A percentile compares a stretch with the other conserved stretches of the same genome.
These are phyloP conservation scores for Geotrichum australiense DNA, from an alignment of 1,139 yeast genomes.

Conservation along the genomic window DNA sequence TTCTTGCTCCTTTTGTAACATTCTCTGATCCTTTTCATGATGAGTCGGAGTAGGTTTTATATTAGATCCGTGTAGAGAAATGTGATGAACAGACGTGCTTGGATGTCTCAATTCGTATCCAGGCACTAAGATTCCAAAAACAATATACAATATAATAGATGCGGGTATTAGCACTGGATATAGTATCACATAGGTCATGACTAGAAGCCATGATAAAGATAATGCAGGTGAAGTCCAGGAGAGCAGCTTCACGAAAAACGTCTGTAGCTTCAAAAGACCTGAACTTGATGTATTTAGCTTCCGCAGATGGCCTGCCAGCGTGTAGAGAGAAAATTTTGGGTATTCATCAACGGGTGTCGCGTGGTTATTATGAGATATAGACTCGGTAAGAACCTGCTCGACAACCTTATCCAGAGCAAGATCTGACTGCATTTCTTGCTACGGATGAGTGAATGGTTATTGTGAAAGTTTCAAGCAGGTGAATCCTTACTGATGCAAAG, in stretches of 20 bases:
- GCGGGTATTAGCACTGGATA: constrained; percentile 65
- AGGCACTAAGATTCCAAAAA: constrained; percentile 60
- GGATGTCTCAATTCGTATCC: constrained; percentile 67
- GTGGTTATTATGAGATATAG: not conserved
- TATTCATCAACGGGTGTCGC: constrained; percentile 1
- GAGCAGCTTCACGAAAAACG: constrained; percentile 4
- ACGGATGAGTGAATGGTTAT: not conserved
- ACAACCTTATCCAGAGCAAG: not conserved
- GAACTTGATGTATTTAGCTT: constrained; percentile 14
- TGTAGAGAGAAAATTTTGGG: constrained; percentile 15
- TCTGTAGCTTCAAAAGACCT: not conserved
- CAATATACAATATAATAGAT: constrained; percentile 52
- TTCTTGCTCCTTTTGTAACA: constrained; percentile 16
- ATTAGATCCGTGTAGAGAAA: constrained; percentile 19
- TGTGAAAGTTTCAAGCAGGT: not conserved
- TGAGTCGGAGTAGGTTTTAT: constrained; percentile 11
- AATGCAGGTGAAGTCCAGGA: constrained; percentile 19
- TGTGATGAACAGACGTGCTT: too few species aligned
- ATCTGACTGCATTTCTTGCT: not conserved
- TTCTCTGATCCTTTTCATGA: constrained; percentile 8
- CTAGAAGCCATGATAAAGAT: constrained; percentile 30
- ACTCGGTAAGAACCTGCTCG: not conserved
- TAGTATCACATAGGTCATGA: constrained; percentile 36
- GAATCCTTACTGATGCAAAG: too few species aligned
- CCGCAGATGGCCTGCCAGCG: constrained; percentile 16